Percentiles rank a stretch among this genome's conserved stretches.
These are phyloP conservation scores for Talaromyces sp. DNA, from an alignment of 2,329 filamentous ascomycete genomes.

Conservation along the genomic window DNA sequence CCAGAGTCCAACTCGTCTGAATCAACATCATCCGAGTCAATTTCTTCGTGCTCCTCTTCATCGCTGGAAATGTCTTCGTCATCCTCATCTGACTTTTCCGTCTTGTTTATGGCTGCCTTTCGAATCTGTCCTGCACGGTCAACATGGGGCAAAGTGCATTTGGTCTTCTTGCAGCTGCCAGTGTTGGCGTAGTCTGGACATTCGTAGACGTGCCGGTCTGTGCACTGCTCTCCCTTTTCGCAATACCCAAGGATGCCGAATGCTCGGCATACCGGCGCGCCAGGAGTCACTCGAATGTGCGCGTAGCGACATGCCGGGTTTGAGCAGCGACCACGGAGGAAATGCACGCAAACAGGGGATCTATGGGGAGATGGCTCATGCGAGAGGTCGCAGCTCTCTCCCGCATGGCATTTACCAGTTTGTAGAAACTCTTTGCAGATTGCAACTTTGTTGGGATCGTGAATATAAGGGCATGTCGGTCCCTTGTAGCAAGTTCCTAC, in stretches of 20 bases:
- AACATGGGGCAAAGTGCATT: slow-evolving; percentile 81
- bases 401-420: slow-evolving; percentile 70
- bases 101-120: slow-evolving; percentile 46
- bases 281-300: slow-evolving; percentile 72
- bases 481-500: slow-evolving; percentile 83
- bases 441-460: slow-evolving; percentile 81
- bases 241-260: slow-evolving; percentile 90
- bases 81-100: slow-evolving; percentile 42
- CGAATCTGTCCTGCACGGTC: slow-evolving; percentile 77
- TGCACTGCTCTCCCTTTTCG: slow-evolving; percentile 70
- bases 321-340: slow-evolving; percentile 81
- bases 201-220: slow-evolving; percentile 82
- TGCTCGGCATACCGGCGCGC: slow-evolving; percentile 71
- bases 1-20: slow-evolving; percentile 55
- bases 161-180: slow-evolving; percentile 72
- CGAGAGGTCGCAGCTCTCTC: slow-evolving; percentile 80
- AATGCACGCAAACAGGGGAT: slow-evolving; percentile 84
- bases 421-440: slow-evolving; percentile 84
- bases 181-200: slow-evolving; percentile 94
- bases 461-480: slow-evolving; percentile 70
- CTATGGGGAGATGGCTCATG: slow-evolving; percentile 80
- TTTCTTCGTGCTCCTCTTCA: slow-evolving; percentile 59
- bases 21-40: slow-evolving; percentile 63
- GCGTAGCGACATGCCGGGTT: slow-evolving; percentile 82
- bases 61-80: slow-evolving; percentile 72